Conservation (phyloP, 345 rosid species). For the Hibiscus syriacus region DNA sequence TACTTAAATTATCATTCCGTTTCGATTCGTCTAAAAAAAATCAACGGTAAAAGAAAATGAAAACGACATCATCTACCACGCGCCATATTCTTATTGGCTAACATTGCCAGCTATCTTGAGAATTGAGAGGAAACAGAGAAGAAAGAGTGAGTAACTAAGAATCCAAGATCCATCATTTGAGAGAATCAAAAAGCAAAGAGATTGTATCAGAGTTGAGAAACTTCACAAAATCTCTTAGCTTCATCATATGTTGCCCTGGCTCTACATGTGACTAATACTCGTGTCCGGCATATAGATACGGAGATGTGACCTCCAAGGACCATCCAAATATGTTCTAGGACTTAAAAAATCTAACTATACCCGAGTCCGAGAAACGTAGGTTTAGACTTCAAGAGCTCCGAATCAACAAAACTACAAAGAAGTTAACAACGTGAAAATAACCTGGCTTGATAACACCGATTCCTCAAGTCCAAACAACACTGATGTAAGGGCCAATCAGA, state of each 20-base stretch:
- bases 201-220: not conserved
- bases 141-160: not conserved
- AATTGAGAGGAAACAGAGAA: not conserved
- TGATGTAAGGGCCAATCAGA: not conserved
- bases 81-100: not conserved
- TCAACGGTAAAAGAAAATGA: too few relatives aligned
- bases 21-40: too few relatives aligned
- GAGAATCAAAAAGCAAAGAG: not conserved
- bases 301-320: not conserved
- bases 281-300: not conserved
- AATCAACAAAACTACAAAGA: not conserved
- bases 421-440: not conserved
- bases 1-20: too few relatives aligned
- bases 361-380: not conserved
- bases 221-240: not conserved
- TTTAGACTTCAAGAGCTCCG: not conserved
- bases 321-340: not conserved
- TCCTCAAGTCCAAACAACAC: not conserved
- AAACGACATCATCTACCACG: too few relatives aligned
- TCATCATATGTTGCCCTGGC: not conserved
- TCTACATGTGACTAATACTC: not conserved
- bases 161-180: not conserved
- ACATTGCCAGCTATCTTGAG: not conserved
- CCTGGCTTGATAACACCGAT: not conserved
- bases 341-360: not conserved